phyloP scores from a whole-genome alignment of 2,329 filamentous ascomycete genomes.

The Epichloe sp. region DNA sequence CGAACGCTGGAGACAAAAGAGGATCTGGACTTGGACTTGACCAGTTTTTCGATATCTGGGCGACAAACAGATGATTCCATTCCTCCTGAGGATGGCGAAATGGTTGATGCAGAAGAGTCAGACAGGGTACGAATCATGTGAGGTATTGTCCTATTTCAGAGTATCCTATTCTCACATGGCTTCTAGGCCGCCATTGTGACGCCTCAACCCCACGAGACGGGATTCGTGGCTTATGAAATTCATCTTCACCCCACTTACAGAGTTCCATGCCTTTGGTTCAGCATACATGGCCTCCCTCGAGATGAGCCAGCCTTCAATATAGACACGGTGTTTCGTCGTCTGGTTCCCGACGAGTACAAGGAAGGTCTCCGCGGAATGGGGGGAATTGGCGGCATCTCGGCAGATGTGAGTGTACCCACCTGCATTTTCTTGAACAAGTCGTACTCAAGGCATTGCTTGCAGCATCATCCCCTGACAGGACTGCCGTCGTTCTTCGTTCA shows the following conservation, averaged over 20 bases:
- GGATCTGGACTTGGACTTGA: conserved; percentile 33
- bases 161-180: conserved; percentile 10
- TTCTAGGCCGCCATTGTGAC: conserved; percentile 28
- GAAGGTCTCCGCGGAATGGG: conserved; percentile 46
- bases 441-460: conserved; percentile 25
- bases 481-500: conserved; percentile 81
- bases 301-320: conserved; percentile 46
- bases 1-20: conserved; percentile 34
- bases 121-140: conserved; percentile 31
- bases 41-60: conserved; percentile 30
- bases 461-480: conserved; percentile 75
- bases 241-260: conserved; percentile 63
- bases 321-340: conserved; percentile 55
- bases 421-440: neutral
- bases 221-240: conserved; percentile 57
- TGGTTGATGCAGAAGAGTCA: conserved; percentile 37
- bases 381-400: conserved; percentile 60
- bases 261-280: conserved; percentile 66
- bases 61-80: conserved; percentile 8
- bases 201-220: conserved; percentile 20
- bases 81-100: conserved; percentile 27
- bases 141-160: conserved; percentile 1
- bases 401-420: conserved; percentile 47
- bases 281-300: conserved; percentile 42
- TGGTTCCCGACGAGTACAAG: conserved; percentile 57